Conservation (phyloP, 306 rosid genomes). For the Cucurbita pepo region DNA sequence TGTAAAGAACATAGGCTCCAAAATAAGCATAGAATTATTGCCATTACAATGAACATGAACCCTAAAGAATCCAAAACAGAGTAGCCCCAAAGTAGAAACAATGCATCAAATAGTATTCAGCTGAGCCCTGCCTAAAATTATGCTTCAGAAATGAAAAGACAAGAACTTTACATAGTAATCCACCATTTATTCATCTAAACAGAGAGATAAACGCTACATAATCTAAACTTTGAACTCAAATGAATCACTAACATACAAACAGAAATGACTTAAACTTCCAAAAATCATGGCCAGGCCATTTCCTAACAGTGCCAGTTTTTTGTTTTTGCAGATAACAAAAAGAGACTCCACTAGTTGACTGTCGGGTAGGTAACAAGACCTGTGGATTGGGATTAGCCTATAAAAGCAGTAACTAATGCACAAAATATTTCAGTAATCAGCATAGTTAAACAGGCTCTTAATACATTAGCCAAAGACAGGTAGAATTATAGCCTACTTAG, state of each 20-base stretch:
- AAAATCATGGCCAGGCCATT: neutral
- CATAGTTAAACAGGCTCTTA: neutral
- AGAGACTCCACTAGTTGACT: neutral
- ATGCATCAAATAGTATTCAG: neutral
- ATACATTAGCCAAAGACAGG: conserved; percentile 2
- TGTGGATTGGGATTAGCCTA: neutral
- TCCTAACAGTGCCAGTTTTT: neutral
- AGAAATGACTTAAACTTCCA: neutral
- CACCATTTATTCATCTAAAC: neutral
- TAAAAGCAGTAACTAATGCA: neutral
- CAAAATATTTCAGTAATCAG: neutral
- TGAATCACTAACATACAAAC: neutral
- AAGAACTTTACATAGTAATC: neutral
- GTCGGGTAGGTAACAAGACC: neutral
- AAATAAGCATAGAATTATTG: neutral
- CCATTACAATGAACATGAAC: neutral
- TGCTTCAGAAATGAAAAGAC: neutral
- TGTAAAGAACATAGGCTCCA: no score
- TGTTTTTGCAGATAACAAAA: neutral
- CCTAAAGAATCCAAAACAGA: no score
- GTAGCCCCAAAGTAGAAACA: no score
- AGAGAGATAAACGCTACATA: neutral
- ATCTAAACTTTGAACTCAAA: neutral
- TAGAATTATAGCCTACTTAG: neutral
- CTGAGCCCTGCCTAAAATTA: neutral